Conservation (phyloP, 73 alveolate genomes). For the Stentor roeselii region DNA sequence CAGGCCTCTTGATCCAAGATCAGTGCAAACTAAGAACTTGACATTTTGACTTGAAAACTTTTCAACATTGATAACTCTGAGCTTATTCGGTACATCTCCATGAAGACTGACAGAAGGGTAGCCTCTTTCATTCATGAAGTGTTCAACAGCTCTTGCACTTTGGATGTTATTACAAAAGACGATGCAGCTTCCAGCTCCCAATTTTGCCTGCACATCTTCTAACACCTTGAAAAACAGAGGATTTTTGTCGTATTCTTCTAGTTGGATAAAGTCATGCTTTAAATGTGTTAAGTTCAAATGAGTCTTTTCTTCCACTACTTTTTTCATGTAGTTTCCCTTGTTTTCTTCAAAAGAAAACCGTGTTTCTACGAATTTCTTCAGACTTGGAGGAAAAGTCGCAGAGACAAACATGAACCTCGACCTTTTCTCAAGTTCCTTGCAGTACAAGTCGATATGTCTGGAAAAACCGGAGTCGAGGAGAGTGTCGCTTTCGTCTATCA, state of each 20-base stretch:
- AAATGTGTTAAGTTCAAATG: conserved; percentile 59
- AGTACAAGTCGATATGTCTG: conserved; percentile 5
- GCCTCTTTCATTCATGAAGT: conserved; percentile 50
- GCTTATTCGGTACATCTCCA: conserved; percentile 73
- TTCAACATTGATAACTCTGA: conserved; percentile 51
- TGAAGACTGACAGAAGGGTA: conserved; percentile 66
- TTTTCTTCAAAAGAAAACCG: conserved; percentile 33
- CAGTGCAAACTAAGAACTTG: conserved; percentile 72
- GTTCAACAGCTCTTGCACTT: conserved; percentile 79
- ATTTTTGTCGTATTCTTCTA: conserved; percentile 54
- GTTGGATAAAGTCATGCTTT: conserved; percentile 65
- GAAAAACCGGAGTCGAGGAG: conserved; percentile 57
- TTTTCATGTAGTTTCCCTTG: not conserved
- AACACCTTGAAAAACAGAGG: conserved; percentile 41
- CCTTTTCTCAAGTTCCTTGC: not conserved
- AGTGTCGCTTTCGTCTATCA: conserved; percentile 75
- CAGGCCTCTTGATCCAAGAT: conserved; percentile 86
- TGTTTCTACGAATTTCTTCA: conserved; percentile 33
- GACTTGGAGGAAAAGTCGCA: conserved; percentile 55
- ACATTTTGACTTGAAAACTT: conserved; percentile 61
- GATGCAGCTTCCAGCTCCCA: conserved; percentile 49
- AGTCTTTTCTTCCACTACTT: conserved; percentile 45
- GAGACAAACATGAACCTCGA: conserved; percentile 43
- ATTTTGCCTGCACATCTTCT: conserved; percentile 57
- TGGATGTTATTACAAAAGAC: conserved; percentile 74